Conservation (phyloP, 1,284 basidiomycete genomes). For the Filobasidium uniguttulatum region DNA sequence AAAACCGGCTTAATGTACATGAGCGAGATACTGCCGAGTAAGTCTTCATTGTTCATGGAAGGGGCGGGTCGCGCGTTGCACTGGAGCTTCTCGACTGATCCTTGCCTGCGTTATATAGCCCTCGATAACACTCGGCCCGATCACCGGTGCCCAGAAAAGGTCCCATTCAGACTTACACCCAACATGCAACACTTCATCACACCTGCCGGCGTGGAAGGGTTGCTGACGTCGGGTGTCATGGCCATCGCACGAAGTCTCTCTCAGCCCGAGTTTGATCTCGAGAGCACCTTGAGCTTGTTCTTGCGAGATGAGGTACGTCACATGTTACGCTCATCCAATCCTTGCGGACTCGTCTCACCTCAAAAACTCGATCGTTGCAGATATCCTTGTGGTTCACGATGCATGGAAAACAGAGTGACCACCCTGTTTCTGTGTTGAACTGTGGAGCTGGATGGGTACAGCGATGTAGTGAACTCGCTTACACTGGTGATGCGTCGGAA, state of each 20-base stretch:
- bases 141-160: constrained; percentile 66
- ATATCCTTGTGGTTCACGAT: constrained; percentile 34
- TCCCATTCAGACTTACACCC: constrained; percentile 93
- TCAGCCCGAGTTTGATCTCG: constrained; percentile 65
- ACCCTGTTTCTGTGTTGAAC: constrained; percentile 54
- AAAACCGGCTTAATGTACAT: constrained; percentile 80
- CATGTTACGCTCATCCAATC: constrained; percentile 37
- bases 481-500: constrained; percentile 49
- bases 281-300: constrained; percentile 43
- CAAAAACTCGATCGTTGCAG: constrained; percentile 15
- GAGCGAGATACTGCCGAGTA: constrained; percentile 77
- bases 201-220: constrained; percentile 75
- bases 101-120: constrained; percentile 26
- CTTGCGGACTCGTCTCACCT: background rate
- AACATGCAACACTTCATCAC: constrained; percentile 93
- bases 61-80: background rate
- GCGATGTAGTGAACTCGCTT: constrained; percentile 31
- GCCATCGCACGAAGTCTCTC: constrained; percentile 82
- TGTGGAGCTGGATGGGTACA: constrained; percentile 66
- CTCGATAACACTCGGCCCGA: constrained; percentile 46
- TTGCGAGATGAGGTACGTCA: constrained; percentile 78
- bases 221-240: constrained; percentile 74
- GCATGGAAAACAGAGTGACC: constrained; percentile 43
- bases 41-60: no score
- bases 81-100: background rate